These are phyloP conservation scores for Sechiopsis laciniata DNA, from an alignment of 306 rosid species.

Conservation along the genomic window DNA sequence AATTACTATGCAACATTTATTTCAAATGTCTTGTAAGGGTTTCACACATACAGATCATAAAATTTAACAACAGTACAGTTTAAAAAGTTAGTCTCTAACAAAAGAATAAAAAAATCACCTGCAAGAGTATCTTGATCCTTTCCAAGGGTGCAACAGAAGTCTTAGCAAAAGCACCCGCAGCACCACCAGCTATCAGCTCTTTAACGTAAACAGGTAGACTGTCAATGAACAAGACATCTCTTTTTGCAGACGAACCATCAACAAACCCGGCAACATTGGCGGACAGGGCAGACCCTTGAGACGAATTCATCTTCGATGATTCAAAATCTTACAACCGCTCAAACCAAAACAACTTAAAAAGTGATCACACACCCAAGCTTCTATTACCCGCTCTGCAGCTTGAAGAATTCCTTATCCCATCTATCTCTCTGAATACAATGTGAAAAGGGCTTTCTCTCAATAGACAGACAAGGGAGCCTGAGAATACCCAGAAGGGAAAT, in stretches of 20 bases:
- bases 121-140: slow-evolving; percentile 86
- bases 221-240: slow-evolving; percentile 44
- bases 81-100: not conserved
- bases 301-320: slow-evolving; percentile 48
- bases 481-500: slow-evolving; percentile 44
- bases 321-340: slow-evolving; percentile 3
- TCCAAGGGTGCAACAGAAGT: slow-evolving; percentile 88
- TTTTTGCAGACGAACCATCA: slow-evolving; percentile 54
- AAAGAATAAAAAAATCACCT: slow-evolving; percentile 38
- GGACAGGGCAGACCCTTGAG: slow-evolving; percentile 58
- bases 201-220: slow-evolving; percentile 64
- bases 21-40: no score
- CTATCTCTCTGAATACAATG: slow-evolving; percentile 39
- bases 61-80: not conserved
- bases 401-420: slow-evolving; percentile 71
- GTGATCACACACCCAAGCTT: not conserved
- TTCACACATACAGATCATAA: not conserved
- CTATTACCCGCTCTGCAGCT: slow-evolving; percentile 57
- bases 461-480: slow-evolving; percentile 37
- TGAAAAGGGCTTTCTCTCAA: slow-evolving; percentile 28
- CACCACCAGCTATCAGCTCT: slow-evolving; percentile 85
- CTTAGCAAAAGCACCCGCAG: slow-evolving; percentile 87
- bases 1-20: no score
- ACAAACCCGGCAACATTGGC: slow-evolving; percentile 65
- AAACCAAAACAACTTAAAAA: slow-evolving; percentile 1